Base-by-base conservation (phyloP, 2,329 filamentous ascomycete genomes). In the Aspergillus pseudotamarii region DNA sequence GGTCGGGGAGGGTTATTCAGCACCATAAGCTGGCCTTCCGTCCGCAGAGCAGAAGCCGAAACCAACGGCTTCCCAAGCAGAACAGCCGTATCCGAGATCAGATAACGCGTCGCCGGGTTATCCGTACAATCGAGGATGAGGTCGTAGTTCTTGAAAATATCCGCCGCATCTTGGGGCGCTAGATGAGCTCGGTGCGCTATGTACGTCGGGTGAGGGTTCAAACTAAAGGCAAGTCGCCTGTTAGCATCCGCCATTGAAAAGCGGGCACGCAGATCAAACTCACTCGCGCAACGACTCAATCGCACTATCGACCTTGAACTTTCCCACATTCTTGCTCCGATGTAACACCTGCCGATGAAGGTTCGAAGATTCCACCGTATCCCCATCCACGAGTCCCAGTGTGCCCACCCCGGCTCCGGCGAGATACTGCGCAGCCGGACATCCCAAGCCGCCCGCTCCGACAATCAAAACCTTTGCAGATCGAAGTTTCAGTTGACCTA, bases 111-210 rank as follows among this genome's bases (percentile, higher is more conserved):
- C 1, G 92, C 90, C 0, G 95, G 94, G 68, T 94, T 93, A 78
- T 99, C 95, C 11, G 94, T 98, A 76, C 95, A 99, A 77, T 99
- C 95, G 14, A 99, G 87, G 1, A 98, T 88, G 0, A 97, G 70
- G 71, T 97, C 92, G 74, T 96, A 98, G 4, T 81, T 71, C 0
- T 82, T 79, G 61, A 96, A 86, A 46, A 93, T 88, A 0, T 82
- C 76, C 8, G 87, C 79, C 0, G 93, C 91, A 58, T 90, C 91
- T 63, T 87, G 80, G 0, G 92, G 85, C 0, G 86, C 88, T 16
- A 97, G 85, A 66, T 91, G 89, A 16, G 83, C 82, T 11, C 78
- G 75, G 72, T 96, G 85, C 0, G 88, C 78, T 21, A 86, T 76
- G 72, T 93, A 93, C 1, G 76, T 85, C 21, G 91, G 82, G 14